Evolutionary conservation across 768 basidiomycete genomes (phyloP).

Genomic region (Kwoniella newhampshirensis): DNA sequence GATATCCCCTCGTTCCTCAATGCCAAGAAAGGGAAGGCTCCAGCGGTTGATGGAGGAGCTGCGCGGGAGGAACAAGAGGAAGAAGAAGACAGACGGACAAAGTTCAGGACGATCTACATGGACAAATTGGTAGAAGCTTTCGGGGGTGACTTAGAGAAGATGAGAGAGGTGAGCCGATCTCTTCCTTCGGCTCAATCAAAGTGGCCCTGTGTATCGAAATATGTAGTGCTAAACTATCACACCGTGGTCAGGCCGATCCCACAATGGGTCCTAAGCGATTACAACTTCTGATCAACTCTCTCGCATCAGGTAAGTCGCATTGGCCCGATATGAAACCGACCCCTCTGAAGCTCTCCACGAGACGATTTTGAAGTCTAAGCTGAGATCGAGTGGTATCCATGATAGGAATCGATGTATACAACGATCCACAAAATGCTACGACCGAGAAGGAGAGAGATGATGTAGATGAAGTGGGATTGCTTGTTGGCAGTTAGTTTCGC

Average conservation of each 20-base stretch:
- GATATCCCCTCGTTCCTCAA: conserved; percentile 43
- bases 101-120: conserved; percentile 47
- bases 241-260: conserved; percentile 13
- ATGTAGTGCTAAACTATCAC: background rate
- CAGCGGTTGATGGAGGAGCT: background rate
- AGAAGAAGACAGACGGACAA: conserved; percentile 33
- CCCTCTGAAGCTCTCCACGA: too few species aligned
- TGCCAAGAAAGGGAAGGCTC: conserved; percentile 14
- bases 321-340: too few species aligned
- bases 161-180: conserved; percentile 33
- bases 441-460: conserved; percentile 3
- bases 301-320: conserved; percentile 23
- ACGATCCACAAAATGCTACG: conserved; percentile 14
- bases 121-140: conserved; percentile 47
- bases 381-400: background rate
- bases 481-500: conserved; percentile 18
- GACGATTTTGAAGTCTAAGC: too few species aligned
- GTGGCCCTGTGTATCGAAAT: background rate
- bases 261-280: conserved; percentile 23
- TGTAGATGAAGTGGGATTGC: conserved; percentile 23
- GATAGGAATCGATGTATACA: conserved; percentile 23
- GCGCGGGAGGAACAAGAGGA: too few species aligned
- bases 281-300: conserved; percentile 26
- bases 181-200: background rate
- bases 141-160: conserved; percentile 43